A percentile compares a stretch with the other conserved stretches of the same genome.
Evolutionary conservation across 805 yeast genomes (phyloP).

Genomic region (Yamadazyma nakazawae): DNA sequence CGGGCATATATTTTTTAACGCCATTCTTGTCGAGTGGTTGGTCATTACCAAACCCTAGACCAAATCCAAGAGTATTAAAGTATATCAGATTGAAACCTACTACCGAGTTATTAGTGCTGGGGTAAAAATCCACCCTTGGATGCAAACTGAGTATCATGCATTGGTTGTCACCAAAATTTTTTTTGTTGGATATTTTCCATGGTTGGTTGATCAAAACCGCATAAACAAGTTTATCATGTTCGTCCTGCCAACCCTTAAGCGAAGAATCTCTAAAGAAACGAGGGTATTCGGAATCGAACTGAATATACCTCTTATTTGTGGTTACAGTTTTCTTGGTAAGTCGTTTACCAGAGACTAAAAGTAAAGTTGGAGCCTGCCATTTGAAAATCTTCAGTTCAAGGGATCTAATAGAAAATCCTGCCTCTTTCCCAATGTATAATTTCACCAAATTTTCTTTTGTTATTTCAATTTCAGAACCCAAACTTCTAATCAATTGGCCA

Average conservation of each 20-base stretch:
- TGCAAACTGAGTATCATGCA: constrained; percentile 62
- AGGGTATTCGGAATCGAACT: constrained; percentile 50
- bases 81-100: constrained; percentile 44
- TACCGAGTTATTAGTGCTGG: constrained; percentile 28
- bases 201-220: constrained; percentile 68
- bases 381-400: constrained; percentile 80
- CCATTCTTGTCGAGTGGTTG: constrained; percentile 58
- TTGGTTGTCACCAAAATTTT: constrained; percentile 61
- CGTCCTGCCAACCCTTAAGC: constrained; percentile 32
- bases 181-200: constrained; percentile 74
- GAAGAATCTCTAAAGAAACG: constrained; percentile 24
- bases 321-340: constrained; percentile 32
- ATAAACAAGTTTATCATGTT: constrained; percentile 47
- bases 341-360: constrained; percentile 65
- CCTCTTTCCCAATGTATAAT: constrained; percentile 67
- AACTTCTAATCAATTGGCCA: constrained; percentile 26
- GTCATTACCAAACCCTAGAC: constrained; percentile 74
- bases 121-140: constrained; percentile 60
- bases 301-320: constrained; percentile 46
- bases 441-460: constrained; percentile 50
- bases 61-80: constrained; percentile 72
- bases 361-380: constrained; percentile 84
- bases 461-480: constrained; percentile 30
- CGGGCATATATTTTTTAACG: constrained; percentile 52
- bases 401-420: constrained; percentile 86